Conservation (phyloP, 331 rosid species). For the Cucumis variabilis region DNA sequence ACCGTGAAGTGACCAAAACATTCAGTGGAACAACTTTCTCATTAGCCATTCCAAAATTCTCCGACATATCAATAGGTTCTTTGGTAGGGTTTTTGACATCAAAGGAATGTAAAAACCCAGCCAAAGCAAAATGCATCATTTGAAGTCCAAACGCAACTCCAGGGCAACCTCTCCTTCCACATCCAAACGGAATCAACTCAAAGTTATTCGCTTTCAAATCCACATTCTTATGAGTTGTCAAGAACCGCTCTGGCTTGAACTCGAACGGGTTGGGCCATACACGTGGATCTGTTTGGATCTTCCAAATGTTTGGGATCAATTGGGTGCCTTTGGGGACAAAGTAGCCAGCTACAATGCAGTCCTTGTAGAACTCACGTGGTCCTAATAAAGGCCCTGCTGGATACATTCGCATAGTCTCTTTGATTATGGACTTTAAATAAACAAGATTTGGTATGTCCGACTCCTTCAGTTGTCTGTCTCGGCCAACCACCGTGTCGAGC, state of each 20-base stretch:
- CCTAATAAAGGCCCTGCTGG: slow-evolving; percentile 37
- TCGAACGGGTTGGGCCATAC: slow-evolving; percentile 37
- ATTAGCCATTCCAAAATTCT: slow-evolving; percentile 39
- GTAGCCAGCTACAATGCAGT: slow-evolving; percentile 48
- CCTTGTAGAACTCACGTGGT: slow-evolving; percentile 39
- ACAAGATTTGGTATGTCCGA: slow-evolving; percentile 33
- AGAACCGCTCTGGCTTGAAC: slow-evolving; percentile 38
- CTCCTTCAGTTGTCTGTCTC: slow-evolving; percentile 33
- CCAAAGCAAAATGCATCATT: slow-evolving; percentile 38
- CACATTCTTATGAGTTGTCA: slow-evolving; percentile 34
- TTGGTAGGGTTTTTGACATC: slow-evolving; percentile 19
- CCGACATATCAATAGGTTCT: slow-evolving; percentile 45
- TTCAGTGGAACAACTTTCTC: slow-evolving; percentile 48
- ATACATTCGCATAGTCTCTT: slow-evolving; percentile 43
- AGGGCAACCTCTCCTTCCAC: slow-evolving; percentile 61
- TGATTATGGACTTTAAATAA: slow-evolving; percentile 41
- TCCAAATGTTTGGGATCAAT: slow-evolving; percentile 45
- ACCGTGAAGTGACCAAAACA: slow-evolving; percentile 46
- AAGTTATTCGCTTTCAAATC: slow-evolving; percentile 45
- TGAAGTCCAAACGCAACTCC: slow-evolving; percentile 38
- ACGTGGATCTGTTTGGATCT: slow-evolving; percentile 45
- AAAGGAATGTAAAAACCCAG: slow-evolving; percentile 47
- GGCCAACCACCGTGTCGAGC: slow-evolving; percentile 46
- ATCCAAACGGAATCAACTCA: slow-evolving; percentile 52
- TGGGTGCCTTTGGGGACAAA: slow-evolving; percentile 43